Base-by-base conservation (phyloP, 495 filamentous ascomycete genomes). In the Neurospora discreta region DNA sequence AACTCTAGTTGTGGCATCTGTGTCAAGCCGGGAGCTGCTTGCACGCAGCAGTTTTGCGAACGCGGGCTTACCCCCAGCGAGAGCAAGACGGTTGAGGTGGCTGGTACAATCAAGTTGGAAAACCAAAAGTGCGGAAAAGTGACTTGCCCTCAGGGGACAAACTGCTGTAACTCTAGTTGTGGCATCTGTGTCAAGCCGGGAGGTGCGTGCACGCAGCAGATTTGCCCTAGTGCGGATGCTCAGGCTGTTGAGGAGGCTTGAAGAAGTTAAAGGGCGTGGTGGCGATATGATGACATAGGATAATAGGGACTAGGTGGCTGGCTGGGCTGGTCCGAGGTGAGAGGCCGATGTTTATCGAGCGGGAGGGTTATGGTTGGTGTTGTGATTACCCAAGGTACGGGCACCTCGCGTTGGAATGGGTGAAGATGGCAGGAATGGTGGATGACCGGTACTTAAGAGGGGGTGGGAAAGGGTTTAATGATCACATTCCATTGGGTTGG, bases 101-200 rank as follows among this genome's bases (percentile, higher is more conserved):
- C 52, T 16, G 52, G 33, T 2, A 4, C 33, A 26, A 65, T 65
- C 52, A 65, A 65, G 52, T 3, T 11, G 30, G 23, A 11, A 7
- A 33, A 39, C 39, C 46, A 72, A 23, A 33, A 70, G 60, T 78
- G 76, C 52, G 76, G 76, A 0, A 70, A 69, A 1, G 72, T 23
- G 1, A 58, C 71, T 7, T 78, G 77, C 46, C 39, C 72, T 0
- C 23, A 39, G n/a, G 77, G 77, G 0, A 11, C 68, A 30, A 42
- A 16, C 16, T 78, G 75, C 73, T 78, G 77, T 69, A 78, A 78
- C 40, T 36, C 74, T 39, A 72, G 71, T n/a, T 77, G 77, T 41
- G 71, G 71, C 8, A 43, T 75, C 5, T 78, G 77, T 70, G 41
- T 41, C 42, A 71, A 72, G 68, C 74, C 76, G 15, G 76, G 74